A percentile compares a stretch with the other conserved stretches of the same genome.
phyloP scores from a whole-genome alignment of 2,329 filamentous ascomycete species.

The Lecanosticta acicola region DNA sequence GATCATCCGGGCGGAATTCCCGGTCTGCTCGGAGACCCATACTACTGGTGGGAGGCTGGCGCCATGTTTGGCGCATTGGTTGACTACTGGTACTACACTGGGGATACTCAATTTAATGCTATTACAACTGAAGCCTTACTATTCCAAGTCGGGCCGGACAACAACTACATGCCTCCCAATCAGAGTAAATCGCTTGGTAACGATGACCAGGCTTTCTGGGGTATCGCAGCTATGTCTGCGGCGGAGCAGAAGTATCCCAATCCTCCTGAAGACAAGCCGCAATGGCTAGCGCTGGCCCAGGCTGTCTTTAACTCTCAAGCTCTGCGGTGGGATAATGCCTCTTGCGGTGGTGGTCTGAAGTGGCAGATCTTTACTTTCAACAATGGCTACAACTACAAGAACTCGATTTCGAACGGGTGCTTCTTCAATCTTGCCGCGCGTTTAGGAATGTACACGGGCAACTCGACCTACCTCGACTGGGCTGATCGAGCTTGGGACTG shows the following conservation, averaged over 20 bases:
- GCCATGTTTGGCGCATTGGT: constrained; percentile 60
- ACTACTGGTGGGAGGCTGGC: constrained; percentile 70
- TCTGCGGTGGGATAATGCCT: constrained; percentile 34
- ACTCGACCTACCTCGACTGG: constrained; percentile 59
- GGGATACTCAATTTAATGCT: constrained; percentile 59
- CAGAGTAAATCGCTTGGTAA: constrained; percentile 44
- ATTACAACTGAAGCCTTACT: constrained; percentile 54
- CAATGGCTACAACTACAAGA: constrained; percentile 45
- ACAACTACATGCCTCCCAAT: constrained; percentile 53
- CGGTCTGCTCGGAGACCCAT: constrained; percentile 56
- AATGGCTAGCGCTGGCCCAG: constrained; percentile 43
- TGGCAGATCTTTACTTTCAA: constrained; percentile 43
- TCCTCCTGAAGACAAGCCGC: constrained; percentile 37
- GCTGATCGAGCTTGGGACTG: constrained; percentile 39
- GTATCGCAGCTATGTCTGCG: constrained; percentile 51
- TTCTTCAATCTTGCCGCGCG: constrained; percentile 48
- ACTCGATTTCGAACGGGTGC: constrained; percentile 49
- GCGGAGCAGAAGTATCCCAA: constrained; percentile 49
- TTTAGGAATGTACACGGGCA: constrained; percentile 38
- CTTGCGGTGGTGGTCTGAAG: constrained; percentile 34
- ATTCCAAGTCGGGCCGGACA: constrained; percentile 54
- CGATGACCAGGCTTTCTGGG: constrained; percentile 57
- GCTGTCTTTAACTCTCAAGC: constrained; percentile 40
- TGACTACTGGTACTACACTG: constrained; percentile 66
- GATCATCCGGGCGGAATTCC: constrained; percentile 48